phyloP scores from a whole-genome alignment of 805 yeast species.

The Ogataea ganodermae region DNA sequence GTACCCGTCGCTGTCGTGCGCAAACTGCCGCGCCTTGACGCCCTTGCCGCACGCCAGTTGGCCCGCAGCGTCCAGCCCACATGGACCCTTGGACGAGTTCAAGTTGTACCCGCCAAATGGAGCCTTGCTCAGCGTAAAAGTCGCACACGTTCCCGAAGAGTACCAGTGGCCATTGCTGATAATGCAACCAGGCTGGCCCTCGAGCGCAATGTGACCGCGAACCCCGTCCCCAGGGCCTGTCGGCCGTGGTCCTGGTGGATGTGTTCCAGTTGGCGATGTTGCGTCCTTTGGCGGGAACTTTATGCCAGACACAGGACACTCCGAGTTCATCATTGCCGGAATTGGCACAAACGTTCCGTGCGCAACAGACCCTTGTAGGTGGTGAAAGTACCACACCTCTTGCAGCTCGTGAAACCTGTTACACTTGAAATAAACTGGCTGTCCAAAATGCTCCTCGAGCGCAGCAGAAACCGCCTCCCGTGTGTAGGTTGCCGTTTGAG shows the following conservation, averaged over 20 bases:
- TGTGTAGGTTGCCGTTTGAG: conserved; percentile 55
- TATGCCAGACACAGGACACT: conserved; percentile 73
- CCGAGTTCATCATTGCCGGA: conserved; percentile 54
- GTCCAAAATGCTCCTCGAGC: conserved; percentile 50
- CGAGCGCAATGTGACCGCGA: conserved; percentile 51
- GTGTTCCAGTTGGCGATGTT: conserved; percentile 32
- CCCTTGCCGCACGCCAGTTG: conserved; percentile 34
- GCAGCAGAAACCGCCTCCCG: conserved; percentile 56
- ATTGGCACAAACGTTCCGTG: conserved; percentile 66
- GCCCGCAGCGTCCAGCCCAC: conserved; percentile 48
- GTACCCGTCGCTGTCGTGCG: conserved; percentile 45
- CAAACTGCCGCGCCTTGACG: conserved; percentile 56
- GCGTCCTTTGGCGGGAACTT: conserved; percentile 65
- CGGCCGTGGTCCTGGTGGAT: conserved; percentile 30
- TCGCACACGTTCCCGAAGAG: conserved; percentile 81
- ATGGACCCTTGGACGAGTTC: conserved; percentile 70
- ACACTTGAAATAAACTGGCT: conserved; percentile 62
- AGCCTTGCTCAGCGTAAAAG: conserved; percentile 57
- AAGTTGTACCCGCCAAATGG: conserved; percentile 74
- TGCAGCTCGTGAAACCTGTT: conserved; percentile 52
- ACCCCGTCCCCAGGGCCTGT: conserved; percentile 33
- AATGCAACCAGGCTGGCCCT: conserved; percentile 67
- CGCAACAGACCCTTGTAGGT: conserved; percentile 70
- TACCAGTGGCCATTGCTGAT: conserved; percentile 89
- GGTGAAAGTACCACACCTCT: conserved; percentile 81